Evolutionary conservation across 331 rosid genomes (phyloP), one percentile per base, ranked within the genome.

Genomic region (Quercus tomentella): DNA sequence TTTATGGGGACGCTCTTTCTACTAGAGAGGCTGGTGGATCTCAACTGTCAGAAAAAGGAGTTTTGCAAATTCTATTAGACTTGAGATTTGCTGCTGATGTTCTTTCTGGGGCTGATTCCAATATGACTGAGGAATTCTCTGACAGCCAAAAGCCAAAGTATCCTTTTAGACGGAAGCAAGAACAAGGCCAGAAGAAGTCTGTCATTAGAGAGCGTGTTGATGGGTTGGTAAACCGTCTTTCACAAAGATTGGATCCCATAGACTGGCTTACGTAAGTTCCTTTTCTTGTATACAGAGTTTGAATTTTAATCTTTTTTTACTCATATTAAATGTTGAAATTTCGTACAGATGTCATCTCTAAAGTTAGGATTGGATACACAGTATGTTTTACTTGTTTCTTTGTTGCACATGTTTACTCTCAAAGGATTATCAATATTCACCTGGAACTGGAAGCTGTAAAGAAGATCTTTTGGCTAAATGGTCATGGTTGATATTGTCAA

Each of bases 251-350:
- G 85, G 99, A 95, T 86, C 99, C 99, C 63, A 93, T 95, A 73
- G 99, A 95, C 83, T 95, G 99, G 99, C 98, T 93, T 63, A 95
- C 99, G 99, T 95, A 82, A 91, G 97, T 85, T 81, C 56, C 56
- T 69, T 67, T 52, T 60, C 33, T 78, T 69, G 68, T 41, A 26
- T 35, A 21, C 31, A 21, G 18, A 31, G 18, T 25, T 71, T 7
- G 66, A 35, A 7, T 2, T 72, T 69, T 57, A n/a, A 30, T 61
- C 4, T 72, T 70, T 79, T 37, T 75, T 77, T 73, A 31, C 70
- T 57, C 66, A 63, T 56, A 41, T 45, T 57, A 49, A 11, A 28
- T 25, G 23, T 73, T 25, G 60, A 52, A 56, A 63, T 67, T 35
- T 35, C 4, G 31, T 35, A 1, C 2, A 21, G 37, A 33, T 9